phyloP scores from a whole-genome alignment of 2,329 filamentous ascomycete species.

The Fusarium buxicola region DNA sequence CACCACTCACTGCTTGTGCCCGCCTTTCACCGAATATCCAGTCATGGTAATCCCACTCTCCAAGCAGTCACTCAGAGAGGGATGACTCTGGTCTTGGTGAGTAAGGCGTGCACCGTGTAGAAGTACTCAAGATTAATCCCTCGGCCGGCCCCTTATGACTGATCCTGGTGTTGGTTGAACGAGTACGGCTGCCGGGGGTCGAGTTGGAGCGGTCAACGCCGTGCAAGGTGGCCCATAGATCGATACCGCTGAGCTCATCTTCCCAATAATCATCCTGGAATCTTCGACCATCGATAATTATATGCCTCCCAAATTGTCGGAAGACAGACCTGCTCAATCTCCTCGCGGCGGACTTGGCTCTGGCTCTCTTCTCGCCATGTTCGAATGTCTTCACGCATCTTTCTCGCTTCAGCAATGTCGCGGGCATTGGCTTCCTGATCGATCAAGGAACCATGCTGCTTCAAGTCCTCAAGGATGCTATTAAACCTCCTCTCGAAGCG shows the following conservation, averaged over 20 bases:
- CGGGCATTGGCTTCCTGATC: constrained; percentile 50
- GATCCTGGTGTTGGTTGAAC: too few relatives aligned
- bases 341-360: background rate
- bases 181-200: too few relatives aligned
- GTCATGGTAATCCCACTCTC: too few relatives aligned
- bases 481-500: constrained; percentile 52
- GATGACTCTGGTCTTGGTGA: too few relatives aligned
- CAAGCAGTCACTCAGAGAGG: too few relatives aligned
- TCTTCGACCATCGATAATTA: constrained; percentile 87
- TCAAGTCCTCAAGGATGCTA: constrained; percentile 50
- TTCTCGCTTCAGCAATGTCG: constrained; percentile 42
- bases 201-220: too few relatives aligned
- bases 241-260: too few relatives aligned
- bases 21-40: background rate
- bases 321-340: constrained; percentile 82
- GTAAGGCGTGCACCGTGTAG: too few relatives aligned
- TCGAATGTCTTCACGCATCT: constrained; percentile 27
- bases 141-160: too few relatives aligned
- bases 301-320: constrained; percentile 92
- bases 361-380: constrained; percentile 14
- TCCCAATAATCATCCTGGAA: constrained; percentile 99
- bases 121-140: too few relatives aligned
- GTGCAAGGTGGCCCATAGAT: too few relatives aligned
- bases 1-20: background rate
- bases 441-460: constrained; percentile 47